Evolutionary conservation across 148 eudicot species (phyloP).

Genomic region (Chenopodium suecicum): DNA sequence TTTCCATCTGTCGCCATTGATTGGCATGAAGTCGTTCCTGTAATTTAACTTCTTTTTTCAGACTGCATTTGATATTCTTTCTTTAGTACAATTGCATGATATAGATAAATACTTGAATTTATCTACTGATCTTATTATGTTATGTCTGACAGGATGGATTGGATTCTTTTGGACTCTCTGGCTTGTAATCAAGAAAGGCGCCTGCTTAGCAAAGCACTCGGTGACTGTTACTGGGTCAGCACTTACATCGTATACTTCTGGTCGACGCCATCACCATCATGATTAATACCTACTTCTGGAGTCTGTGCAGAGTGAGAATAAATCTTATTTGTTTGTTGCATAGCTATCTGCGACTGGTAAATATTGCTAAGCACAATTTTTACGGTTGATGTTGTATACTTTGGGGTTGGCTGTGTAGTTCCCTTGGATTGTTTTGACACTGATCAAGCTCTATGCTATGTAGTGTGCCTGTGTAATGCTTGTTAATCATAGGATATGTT

Average conservation of each 20-base stretch:
- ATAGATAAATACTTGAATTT: neutral
- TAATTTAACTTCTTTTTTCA: too few relatives aligned
- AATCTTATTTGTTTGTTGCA: neutral
- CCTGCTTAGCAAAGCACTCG: conserved; percentile 52
- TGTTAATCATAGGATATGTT: neutral
- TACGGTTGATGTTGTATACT: neutral
- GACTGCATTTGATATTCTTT: too few relatives aligned
- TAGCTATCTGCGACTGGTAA: neutral
- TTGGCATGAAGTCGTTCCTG: too few relatives aligned
- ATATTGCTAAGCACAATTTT: neutral
- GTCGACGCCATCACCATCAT: conserved; percentile 32
- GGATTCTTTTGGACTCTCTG: conserved; percentile 74
- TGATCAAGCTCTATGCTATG: neutral
- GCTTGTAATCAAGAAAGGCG: conserved; percentile 51
- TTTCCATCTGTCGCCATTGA: too few relatives aligned
- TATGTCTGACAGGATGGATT: conserved; percentile 58
- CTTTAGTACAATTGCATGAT: neutral
- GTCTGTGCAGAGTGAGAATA: neutral
- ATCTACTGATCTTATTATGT: neutral
- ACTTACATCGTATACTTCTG: conserved; percentile 48
- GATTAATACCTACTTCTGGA: conserved; percentile 18
- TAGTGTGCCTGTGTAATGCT: neutral
- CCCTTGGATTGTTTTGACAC: neutral
- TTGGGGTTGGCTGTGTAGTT: neutral
- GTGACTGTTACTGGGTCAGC: conserved; percentile 55